phyloP scores from a whole-genome alignment of 2,329 filamentous ascomycete genomes.

The Blastomyces parvus region DNA sequence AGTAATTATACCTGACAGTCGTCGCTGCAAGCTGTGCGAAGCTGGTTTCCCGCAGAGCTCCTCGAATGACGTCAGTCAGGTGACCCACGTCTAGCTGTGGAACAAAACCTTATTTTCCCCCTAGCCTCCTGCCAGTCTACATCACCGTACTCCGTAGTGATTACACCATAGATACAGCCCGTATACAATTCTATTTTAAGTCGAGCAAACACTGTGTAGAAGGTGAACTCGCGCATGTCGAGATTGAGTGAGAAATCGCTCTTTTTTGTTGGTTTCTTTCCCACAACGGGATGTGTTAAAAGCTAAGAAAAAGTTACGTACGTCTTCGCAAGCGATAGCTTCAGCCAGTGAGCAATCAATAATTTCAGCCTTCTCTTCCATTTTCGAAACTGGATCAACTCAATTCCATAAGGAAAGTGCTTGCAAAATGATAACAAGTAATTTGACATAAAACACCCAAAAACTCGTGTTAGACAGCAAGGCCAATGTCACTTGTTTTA shows the following conservation, averaged over 20 bases:
- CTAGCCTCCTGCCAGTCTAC: too few relatives aligned
- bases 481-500: not conserved
- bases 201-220: not conserved
- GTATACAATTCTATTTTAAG: not conserved
- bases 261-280: not conserved
- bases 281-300: not conserved
- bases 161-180: too few relatives aligned
- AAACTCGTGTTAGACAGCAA: not conserved
- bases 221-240: not conserved
- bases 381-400: not conserved
- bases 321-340: not conserved
- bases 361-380: not conserved
- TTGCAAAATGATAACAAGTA: not conserved
- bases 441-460: not conserved
- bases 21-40: not conserved
- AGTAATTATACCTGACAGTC: not conserved
- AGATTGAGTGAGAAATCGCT: not conserved
- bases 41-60: not conserved
- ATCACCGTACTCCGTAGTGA: too few relatives aligned
- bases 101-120: not conserved
- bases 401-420: not conserved
- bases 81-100: not conserved
- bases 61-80: slow-evolving; percentile 2
- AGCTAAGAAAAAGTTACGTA: not conserved
- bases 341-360: not conserved